Base-by-base conservation (phyloP, 2,329 filamentous ascomycete genomes). In the Penicillium aurantiogriseum region DNA sequence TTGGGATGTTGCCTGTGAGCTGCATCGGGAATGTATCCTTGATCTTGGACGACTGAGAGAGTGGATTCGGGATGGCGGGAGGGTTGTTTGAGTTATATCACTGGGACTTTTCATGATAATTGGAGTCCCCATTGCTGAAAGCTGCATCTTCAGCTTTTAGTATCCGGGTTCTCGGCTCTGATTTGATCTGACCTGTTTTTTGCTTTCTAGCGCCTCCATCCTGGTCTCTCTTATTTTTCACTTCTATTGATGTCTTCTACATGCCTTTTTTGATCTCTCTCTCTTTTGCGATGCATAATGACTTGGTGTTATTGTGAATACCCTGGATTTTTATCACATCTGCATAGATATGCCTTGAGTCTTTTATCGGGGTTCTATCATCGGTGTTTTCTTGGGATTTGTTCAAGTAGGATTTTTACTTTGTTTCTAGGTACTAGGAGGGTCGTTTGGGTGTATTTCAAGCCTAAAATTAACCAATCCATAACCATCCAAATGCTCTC, bases 1-100 rank as follows among this genome's bases (percentile, higher is more conserved):
- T 63, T 81, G 78, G 79, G 75, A 80, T 42, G 72, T 80, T 15
- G 77, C 78, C 4, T 76, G 74, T 57, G 79, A 81, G 54, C 61
- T 73, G 56, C 79, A 81, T 61, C 67, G 72, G 35, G 70, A 75
- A 11, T 76, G 74, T 62, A 74, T 81, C 56, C 54, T 71, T 42
- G 72, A 75, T 23, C 68, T 81, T 38, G 76, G 75, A 4, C 62
- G 69, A 31, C 61, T 76, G 52, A 72, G 77, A 25, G 67, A 76
- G 40, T 75, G 71, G 71, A 70, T 77, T 40, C 63, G 67, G 8
- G 64, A 67, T 47, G 72, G 72, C 23, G 72, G 73, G 0, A 74
- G 66, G 39, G 56, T 73, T 13, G 59, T 65, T 4, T 69, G 52
- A 38, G 35, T n/a, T 27, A 13, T 2, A 13, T 29, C 25, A 17